Base-by-base conservation (phyloP, 2,329 filamentous ascomycete species). In the Purpureocillium takamizusanense region DNA sequence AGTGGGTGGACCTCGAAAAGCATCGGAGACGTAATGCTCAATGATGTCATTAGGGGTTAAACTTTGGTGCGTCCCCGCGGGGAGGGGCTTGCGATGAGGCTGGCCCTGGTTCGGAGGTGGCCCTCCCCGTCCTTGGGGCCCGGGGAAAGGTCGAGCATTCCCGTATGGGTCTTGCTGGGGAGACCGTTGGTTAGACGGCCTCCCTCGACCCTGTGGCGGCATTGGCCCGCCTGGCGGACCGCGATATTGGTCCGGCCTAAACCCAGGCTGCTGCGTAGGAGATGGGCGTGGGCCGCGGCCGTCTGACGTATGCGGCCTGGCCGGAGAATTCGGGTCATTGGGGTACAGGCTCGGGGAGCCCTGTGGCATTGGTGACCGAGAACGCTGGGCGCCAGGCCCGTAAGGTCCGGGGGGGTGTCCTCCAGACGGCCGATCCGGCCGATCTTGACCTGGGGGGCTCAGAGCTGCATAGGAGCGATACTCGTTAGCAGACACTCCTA, bases 401-500 rank as follows among this genome's bases (percentile, higher is more conserved):
- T 64, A 57, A 7, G 62, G 60, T n/a, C 64, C 56, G 31, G 64
- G 57, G 16, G 65, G 62, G 16, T 66, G 53, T 31, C 58, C 61
- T 35, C 61, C 58, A 33, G 49, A 53, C 32, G 59, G 46, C 37
- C 53, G 56, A 45, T 57, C 53, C 32, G 59, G 46, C 37, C 53
- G 56, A 45, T 57, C 53, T 41, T 59, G 53, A 40, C 55, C 52
- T 32, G 61, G 57, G 31, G 58, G 53, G 46, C 54, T 70, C 55
- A 73, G 50, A 66, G 56, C 72, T 71, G 76, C 67, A 65, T 62
- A 70, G 62, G 69, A 69, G 51, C 65, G 62, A 57, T 63, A 61
- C 52, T 65, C 54, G 63, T 78, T 74, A 71, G 73, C 66, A 69
- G 63, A 65, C 51, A 63, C 67, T 55, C 68, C 69, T 51, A 67